These are phyloP conservation scores for Apiospora marii DNA, from an alignment of 2,329 filamentous ascomycete genomes.

Conservation along the genomic window DNA sequence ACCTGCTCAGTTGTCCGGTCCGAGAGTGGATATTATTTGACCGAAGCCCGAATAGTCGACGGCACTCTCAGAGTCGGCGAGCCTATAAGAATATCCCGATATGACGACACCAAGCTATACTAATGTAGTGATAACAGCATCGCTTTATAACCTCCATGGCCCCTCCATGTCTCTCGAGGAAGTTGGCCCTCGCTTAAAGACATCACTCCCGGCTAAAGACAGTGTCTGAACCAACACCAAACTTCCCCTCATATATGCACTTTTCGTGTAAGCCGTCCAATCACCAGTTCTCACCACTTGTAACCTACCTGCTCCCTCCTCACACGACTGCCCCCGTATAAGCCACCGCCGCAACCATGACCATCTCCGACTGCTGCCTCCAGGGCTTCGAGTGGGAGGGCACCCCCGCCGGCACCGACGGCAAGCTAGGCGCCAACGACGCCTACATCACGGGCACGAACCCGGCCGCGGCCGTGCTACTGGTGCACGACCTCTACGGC, in stretches of 20 bases:
- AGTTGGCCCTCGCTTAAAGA: background rate
- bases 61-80: background rate
- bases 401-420: conserved; percentile 45
- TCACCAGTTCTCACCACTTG: background rate
- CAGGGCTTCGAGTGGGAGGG: conserved; percentile 52
- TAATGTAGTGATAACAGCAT: background rate
- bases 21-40: background rate
- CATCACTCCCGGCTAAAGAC: background rate
- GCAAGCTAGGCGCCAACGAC: conserved; percentile 45
- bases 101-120: background rate
- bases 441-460: conserved; percentile 47
- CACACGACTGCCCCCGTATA: background rate
- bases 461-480: conserved; percentile 44
- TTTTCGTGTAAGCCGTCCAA: background rate
- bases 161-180: background rate
- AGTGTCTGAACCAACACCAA: background rate
- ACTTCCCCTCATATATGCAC: background rate
- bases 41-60: conserved; percentile 4
- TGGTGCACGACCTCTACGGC: conserved; percentile 51
- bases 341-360: conserved; percentile 28
- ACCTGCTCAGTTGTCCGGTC: conserved; percentile 10
- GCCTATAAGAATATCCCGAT: background rate
- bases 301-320: background rate
- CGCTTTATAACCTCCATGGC: background rate
- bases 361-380: conserved; percentile 42